These are phyloP conservation scores for Albugo candida DNA, from an alignment of 352 stramenopile genomes.

Conservation along the genomic window DNA sequence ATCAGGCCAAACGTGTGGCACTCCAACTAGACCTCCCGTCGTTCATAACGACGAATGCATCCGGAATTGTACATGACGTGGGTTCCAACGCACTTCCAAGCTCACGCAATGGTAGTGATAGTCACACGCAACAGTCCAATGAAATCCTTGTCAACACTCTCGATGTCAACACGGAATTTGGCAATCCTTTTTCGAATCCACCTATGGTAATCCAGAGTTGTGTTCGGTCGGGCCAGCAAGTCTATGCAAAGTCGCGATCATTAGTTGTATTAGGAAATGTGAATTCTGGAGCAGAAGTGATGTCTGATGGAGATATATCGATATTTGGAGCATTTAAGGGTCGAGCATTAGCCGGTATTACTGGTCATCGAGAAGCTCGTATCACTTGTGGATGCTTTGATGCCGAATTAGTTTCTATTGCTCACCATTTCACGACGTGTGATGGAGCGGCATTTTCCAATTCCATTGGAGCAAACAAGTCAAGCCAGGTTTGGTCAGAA, in stretches of 20 bases:
- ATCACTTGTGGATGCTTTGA: constrained; percentile 71
- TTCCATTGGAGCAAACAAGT: constrained; percentile 15
- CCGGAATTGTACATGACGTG: not conserved
- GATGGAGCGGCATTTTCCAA: constrained; percentile 15
- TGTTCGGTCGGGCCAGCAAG: constrained; percentile 76
- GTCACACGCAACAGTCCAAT: not conserved
- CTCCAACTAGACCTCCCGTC: not conserved
- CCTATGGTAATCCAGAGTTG: constrained; percentile 49
- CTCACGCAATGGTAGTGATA: not conserved
- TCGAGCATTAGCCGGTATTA: constrained; percentile 67
- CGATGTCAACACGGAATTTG: not conserved
- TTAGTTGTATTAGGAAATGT: constrained; percentile 73
- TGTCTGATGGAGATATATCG: constrained; percentile 72
- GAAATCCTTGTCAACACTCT: not conserved
- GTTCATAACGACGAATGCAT: not conserved
- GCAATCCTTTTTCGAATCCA: constrained; percentile 1
- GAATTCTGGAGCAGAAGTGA: constrained; percentile 72
- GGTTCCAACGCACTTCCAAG: not conserved
- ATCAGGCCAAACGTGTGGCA: not conserved
- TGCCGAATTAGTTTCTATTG: constrained; percentile 79
- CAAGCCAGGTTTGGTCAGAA: constrained; percentile 6
- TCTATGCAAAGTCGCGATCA: constrained; percentile 63
- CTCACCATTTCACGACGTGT: constrained; percentile 80
- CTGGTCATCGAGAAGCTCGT: constrained; percentile 39
- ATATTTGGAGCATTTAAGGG: constrained; percentile 68